A percentile compares a stretch with the other conserved stretches of the same genome.
Evolutionary conservation across 106 monocot species (phyloP).

Genomic region (Dendrobium officinale): DNA sequence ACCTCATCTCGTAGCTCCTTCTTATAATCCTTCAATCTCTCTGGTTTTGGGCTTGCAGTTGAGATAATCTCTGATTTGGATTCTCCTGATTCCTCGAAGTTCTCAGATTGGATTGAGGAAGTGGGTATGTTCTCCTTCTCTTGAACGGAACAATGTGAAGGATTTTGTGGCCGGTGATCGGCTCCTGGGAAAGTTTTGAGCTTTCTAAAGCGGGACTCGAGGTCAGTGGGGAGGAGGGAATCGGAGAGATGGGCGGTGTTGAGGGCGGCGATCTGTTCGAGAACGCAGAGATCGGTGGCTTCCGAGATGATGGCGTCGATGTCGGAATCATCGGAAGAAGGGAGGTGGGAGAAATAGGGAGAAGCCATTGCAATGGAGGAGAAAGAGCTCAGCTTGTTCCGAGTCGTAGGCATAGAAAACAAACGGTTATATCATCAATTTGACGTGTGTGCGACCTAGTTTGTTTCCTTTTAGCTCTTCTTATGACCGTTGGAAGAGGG

Average conservation of each 20-base stretch:
- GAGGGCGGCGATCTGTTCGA: constrained; percentile 58
- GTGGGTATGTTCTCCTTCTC: constrained; percentile 17
- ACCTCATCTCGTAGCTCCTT: neutral
- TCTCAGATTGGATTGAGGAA: neutral
- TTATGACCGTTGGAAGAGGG: neutral
- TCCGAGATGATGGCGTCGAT: constrained; percentile 52
- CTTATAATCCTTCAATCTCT: neutral
- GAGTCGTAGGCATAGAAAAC: neutral
- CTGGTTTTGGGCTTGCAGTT: neutral
- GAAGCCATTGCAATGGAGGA: constrained; percentile 8
- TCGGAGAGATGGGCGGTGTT: constrained; percentile 55
- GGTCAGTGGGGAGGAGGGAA: constrained; percentile 35
- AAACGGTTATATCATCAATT: neutral
- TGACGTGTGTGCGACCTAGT: neutral
- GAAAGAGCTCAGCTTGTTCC: neutral
- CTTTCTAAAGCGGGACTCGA: constrained; percentile 50
- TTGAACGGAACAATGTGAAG: neutral
- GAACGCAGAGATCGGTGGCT: constrained; percentile 44
- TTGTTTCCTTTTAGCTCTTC: neutral
- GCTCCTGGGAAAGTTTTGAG: constrained; percentile 48
- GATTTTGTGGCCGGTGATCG: neutral
- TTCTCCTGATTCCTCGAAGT: neutral
- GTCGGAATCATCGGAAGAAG: constrained; percentile 21
- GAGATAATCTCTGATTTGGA: neutral
- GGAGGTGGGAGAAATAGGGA: constrained; percentile 7